Conservation (phyloP, 257 asterid genomes). For the Jacaranda copaia region DNA sequence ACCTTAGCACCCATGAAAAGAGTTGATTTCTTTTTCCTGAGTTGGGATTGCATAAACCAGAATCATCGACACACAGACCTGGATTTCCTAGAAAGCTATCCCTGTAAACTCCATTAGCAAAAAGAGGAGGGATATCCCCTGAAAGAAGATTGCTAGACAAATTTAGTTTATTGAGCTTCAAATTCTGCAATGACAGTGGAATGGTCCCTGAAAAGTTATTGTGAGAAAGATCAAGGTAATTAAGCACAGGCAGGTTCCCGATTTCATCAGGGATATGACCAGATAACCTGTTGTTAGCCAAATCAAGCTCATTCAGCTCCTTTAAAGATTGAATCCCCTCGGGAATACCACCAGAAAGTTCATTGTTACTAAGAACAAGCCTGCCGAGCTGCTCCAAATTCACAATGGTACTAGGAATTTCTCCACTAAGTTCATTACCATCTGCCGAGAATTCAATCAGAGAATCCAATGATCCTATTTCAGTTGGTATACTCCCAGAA, state of each 20-base stretch:
- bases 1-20: slow-evolving; percentile 52
- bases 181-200: slow-evolving; percentile 64
- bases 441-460: slow-evolving; percentile 57
- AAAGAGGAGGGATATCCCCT: slow-evolving; percentile 67
- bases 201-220: slow-evolving; percentile 64
- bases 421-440: slow-evolving; percentile 60
- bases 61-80: slow-evolving; percentile 53
- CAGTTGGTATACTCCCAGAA: slow-evolving; percentile 67
- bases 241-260: slow-evolving; percentile 68
- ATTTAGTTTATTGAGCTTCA: slow-evolving; percentile 72
- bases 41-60: slow-evolving; percentile 47
- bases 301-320: slow-evolving; percentile 69
- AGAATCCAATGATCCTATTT: slow-evolving; percentile 57
- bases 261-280: slow-evolving; percentile 74
- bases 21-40: slow-evolving; percentile 15
- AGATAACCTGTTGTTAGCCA: slow-evolving; percentile 62
- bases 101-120: slow-evolving; percentile 44
- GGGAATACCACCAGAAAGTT: slow-evolving; percentile 69
- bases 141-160: slow-evolving; percentile 68
- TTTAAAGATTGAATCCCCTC: slow-evolving; percentile 49
- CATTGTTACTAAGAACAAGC: slow-evolving; percentile 68
- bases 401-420: slow-evolving; percentile 60
- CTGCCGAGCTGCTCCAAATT: slow-evolving; percentile 55
- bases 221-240: slow-evolving; percentile 81
- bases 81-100: slow-evolving; percentile 81